These are phyloP conservation scores for Fraxinus baroniana DNA, from an alignment of 305 asterid species.

Conservation along the genomic window DNA sequence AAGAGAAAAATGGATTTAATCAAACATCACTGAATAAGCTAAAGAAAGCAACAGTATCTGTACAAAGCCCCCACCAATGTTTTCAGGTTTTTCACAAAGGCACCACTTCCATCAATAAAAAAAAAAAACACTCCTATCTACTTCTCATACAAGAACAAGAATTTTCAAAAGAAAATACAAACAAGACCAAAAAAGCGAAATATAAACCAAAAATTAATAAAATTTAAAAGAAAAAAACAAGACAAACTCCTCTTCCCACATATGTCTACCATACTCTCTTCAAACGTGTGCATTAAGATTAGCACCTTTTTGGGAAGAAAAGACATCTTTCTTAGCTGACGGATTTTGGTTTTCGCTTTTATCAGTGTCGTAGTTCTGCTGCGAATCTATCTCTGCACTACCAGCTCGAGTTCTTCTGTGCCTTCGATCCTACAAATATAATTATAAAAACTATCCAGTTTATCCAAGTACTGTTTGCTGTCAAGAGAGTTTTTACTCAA, in stretches of 20 bases:
- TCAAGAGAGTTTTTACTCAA: neutral
- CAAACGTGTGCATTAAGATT: neutral
- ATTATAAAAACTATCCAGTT: neutral
- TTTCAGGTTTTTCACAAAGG: neutral
- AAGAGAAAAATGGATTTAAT: neutral
- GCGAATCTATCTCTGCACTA: slow-evolving; percentile 62
- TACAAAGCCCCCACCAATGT: slow-evolving; percentile 25
- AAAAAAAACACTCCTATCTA: slow-evolving; percentile 25
- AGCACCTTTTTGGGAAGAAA: neutral
- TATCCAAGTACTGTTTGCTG: neutral
- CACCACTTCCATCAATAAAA: slow-evolving; percentile 18
- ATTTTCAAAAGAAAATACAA: slow-evolving; percentile 3
- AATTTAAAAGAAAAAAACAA: neutral
- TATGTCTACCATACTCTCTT: neutral
- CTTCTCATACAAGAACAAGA: slow-evolving; percentile 27
- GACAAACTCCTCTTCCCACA: neutral
- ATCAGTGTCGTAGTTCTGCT: slow-evolving; percentile 46
- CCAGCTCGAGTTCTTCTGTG: slow-evolving; percentile 63
- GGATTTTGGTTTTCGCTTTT: slow-evolving; percentile 45
- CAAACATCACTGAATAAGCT: slow-evolving; percentile 7
- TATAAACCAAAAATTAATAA: neutral
- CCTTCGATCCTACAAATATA: slow-evolving; percentile 65
- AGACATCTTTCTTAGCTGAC: slow-evolving; percentile 36
- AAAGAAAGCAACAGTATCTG: slow-evolving; percentile 23
- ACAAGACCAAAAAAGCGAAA: neutral